These are phyloP conservation scores for Clavispora phyllophila DNA, from an alignment of 805 yeast genomes.

Conservation along the genomic window DNA sequence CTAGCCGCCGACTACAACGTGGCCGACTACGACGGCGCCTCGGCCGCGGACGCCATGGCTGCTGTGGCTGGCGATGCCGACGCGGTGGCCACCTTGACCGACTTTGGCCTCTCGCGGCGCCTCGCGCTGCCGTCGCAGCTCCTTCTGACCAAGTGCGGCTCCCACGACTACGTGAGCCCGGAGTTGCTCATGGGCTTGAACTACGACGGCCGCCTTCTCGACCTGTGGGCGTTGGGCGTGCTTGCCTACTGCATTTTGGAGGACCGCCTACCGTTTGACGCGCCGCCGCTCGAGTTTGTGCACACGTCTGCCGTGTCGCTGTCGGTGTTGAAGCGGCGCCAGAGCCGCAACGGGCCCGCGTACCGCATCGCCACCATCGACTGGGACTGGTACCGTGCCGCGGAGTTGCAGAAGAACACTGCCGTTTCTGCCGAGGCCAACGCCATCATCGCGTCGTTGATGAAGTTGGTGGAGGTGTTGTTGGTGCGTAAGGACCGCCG, in stretches of 20 bases:
- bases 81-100: conserved; percentile 60
- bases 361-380: conserved; percentile 90
- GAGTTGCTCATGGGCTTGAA: conserved; percentile 86
- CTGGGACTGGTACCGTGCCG: conserved; percentile 74
- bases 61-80: too few species aligned
- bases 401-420: conserved; percentile 6
- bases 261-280: conserved; percentile 86
- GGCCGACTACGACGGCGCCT: not conserved
- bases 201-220: conserved; percentile 88
- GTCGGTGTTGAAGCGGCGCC: conserved; percentile 39
- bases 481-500: conserved; percentile 37
- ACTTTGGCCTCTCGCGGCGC: conserved; percentile 80
- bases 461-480: conserved; percentile 26
- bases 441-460: conserved; percentile 15
- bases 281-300: conserved; percentile 50
- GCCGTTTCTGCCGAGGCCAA: conserved; percentile 4
- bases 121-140: conserved; percentile 57
- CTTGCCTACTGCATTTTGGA: conserved; percentile 81
- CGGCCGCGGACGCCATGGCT: too few species aligned
- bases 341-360: conserved; percentile 53
- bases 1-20: conserved; percentile 27
- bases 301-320: conserved; percentile 32
- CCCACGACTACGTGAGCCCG: conserved; percentile 95
- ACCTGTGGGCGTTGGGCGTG: conserved; percentile 94
- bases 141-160: conserved; percentile 87